A percentile compares a stretch with the other conserved stretches of the same genome.
Evolutionary conservation across 768 basidiomycete species (phyloP).

Genomic region (Tephrocybe sp.): DNA sequence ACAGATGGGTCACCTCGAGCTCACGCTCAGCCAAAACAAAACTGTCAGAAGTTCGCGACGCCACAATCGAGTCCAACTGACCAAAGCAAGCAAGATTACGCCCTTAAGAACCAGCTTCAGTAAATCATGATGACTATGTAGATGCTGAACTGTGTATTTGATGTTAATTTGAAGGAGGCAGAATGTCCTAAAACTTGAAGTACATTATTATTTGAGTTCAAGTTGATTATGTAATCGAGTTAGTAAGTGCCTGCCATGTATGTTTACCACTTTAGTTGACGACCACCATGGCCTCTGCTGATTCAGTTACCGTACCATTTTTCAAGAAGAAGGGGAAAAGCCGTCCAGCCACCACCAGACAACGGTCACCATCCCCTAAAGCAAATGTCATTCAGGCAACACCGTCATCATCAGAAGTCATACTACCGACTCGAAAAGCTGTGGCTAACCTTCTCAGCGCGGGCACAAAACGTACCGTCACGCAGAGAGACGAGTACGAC

Average conservation of each 20-base stretch:
- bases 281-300: constrained; percentile 38
- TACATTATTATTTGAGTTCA: too few species aligned
- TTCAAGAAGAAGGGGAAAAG: constrained; percentile 82
- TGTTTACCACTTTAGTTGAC: neutral
- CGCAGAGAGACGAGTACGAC: constrained; percentile 64
- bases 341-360: constrained; percentile 72
- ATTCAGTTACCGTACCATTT: constrained; percentile 66
- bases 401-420: constrained; percentile 58
- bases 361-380: constrained; percentile 67
- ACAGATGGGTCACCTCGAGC: too few species aligned
- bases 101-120: too few species aligned
- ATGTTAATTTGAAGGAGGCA: too few species aligned
- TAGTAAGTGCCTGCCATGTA: constrained; percentile 5
- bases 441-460: constrained; percentile 65
- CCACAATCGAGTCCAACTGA: too few species aligned
- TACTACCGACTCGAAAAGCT: constrained; percentile 71
- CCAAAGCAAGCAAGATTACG: too few species aligned
- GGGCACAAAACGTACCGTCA: constrained; percentile 45
- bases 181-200: too few species aligned
- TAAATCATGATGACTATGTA: too few species aligned
- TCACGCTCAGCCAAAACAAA: too few species aligned
- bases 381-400: constrained; percentile 19
- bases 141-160: too few species aligned
- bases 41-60: too few species aligned
- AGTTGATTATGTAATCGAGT: constrained; percentile 10